Conservation (phyloP, 2,329 filamentous ascomycete species). For the Colletotrichum viniferum region DNA sequence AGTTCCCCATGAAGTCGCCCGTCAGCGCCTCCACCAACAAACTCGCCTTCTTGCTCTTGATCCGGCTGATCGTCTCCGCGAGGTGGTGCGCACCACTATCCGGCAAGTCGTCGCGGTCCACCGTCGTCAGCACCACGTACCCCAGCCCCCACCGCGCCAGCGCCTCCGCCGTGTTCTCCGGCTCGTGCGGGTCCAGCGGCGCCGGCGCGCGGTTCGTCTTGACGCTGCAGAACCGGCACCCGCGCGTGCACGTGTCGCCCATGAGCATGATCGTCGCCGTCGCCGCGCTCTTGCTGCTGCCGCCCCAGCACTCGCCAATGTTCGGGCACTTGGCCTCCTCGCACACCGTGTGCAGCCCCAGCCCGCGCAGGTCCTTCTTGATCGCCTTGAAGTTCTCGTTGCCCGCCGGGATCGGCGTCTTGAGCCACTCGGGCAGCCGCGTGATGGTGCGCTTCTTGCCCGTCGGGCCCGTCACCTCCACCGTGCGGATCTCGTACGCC, state of each 20-base stretch:
- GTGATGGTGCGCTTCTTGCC: slow-evolving; percentile 69
- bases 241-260: slow-evolving; percentile 97
- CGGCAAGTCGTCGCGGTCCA: slow-evolving; percentile 89
- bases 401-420: slow-evolving; percentile 88
- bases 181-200: slow-evolving; percentile 92
- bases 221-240: slow-evolving; percentile 95
- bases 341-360: slow-evolving; percentile 93
- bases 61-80: slow-evolving; percentile 91
- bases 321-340: slow-evolving; percentile 98
- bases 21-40: slow-evolving; percentile 85
- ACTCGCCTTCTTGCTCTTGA: slow-evolving; percentile 81
- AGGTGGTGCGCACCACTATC: slow-evolving; percentile 92
- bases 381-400: slow-evolving; percentile 90
- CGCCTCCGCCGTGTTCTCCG: slow-evolving; percentile 95
- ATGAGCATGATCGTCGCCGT: slow-evolving; percentile 99
- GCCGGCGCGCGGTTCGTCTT: slow-evolving; percentile 81
- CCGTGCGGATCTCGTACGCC: slow-evolving; percentile 65
- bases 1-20: slow-evolving; percentile 83
- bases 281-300: slow-evolving; percentile 82
- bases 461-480: slow-evolving; percentile 63
- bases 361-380: slow-evolving; percentile 87
- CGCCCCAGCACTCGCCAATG: slow-evolving; percentile 98
- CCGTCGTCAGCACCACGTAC: slow-evolving; percentile 92
- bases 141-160: slow-evolving; percentile 91
- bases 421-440: slow-evolving; percentile 90